Evolutionary conservation across 192 early-diverging fungal genomes (phyloP).

Genomic region (Rhizophlyctis rosea): DNA sequence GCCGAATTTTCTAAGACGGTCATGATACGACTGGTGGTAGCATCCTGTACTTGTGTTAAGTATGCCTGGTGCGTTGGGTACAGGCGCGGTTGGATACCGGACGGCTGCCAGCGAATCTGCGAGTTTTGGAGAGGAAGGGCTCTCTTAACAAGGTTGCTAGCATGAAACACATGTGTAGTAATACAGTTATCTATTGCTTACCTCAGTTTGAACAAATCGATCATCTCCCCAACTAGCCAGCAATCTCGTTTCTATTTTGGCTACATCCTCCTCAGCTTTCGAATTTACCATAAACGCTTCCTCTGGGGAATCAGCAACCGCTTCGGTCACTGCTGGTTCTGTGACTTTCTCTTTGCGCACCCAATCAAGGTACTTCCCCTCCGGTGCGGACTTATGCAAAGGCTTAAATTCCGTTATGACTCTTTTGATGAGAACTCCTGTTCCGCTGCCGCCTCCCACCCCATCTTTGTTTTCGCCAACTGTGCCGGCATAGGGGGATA

Average conservation of each 20-base stretch:
- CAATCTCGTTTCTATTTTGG: not conserved
- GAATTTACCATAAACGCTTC: not conserved
- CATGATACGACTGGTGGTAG: not conserved
- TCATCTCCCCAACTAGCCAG: not conserved
- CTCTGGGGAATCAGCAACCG: not conserved
- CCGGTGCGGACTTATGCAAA: too few relatives aligned
- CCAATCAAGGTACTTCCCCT: too few relatives aligned
- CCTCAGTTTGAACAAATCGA: not conserved
- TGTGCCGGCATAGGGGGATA: too few relatives aligned
- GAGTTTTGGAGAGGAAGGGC: too few relatives aligned
- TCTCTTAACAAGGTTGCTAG: too few relatives aligned
- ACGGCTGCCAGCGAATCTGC: not conserved
- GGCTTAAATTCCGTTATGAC: too few relatives aligned
- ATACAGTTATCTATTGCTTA: too few relatives aligned
- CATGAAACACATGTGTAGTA: too few relatives aligned
- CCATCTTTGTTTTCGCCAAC: too few relatives aligned
- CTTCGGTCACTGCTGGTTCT: not conserved
- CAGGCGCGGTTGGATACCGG: not conserved
- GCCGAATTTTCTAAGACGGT: not conserved
- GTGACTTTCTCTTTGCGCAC: not conserved
- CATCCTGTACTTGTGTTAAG: not conserved
- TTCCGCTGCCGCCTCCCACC: too few relatives aligned
- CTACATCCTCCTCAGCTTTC: not conserved
- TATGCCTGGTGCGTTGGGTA: not conserved
- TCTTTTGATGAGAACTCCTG: too few relatives aligned